These are phyloP conservation scores for Monosporascus sp. DNA, from an alignment of 2,329 filamentous ascomycete genomes.

Conservation along the genomic window DNA sequence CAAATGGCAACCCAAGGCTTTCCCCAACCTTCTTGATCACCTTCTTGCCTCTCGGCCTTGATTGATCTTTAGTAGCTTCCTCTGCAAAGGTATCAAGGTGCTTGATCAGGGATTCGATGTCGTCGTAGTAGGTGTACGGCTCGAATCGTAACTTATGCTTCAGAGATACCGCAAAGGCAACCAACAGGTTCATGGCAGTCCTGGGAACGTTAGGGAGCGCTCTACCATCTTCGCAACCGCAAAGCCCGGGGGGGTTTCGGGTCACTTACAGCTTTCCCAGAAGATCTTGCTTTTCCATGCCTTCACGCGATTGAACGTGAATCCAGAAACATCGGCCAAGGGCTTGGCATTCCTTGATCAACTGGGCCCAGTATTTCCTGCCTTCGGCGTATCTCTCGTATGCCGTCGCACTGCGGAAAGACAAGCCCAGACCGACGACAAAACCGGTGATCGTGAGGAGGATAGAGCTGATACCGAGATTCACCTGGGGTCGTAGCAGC, in stretches of 20 bases:
- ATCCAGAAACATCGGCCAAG: slow-evolving; percentile 81
- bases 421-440: slow-evolving; percentile 71
- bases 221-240: neutral
- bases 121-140: slow-evolving; percentile 71
- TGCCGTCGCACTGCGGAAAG: slow-evolving; percentile 72
- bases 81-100: slow-evolving; percentile 73
- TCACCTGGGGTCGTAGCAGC: slow-evolving; percentile 31
- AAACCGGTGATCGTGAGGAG: slow-evolving; percentile 83
- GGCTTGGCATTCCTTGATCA: slow-evolving; percentile 58
- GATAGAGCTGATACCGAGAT: slow-evolving; percentile 56
- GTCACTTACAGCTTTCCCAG: slow-evolving; percentile 51
- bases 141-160: slow-evolving; percentile 84
- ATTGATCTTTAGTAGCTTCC: slow-evolving; percentile 39
- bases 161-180: slow-evolving; percentile 70
- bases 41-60: slow-evolving; percentile 35
- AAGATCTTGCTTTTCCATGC: slow-evolving; percentile 58
- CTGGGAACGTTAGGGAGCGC: slow-evolving; percentile 19
- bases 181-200: slow-evolving; percentile 69
- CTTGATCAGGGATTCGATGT: slow-evolving; percentile 62
- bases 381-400: slow-evolving; percentile 66
- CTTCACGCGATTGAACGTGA: slow-evolving; percentile 58
- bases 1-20: slow-evolving; percentile 72
- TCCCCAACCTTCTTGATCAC: slow-evolving; percentile 63
- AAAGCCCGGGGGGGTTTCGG: slow-evolving; percentile 28
- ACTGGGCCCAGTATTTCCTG: slow-evolving; percentile 56